Evolutionary conservation across 768 basidiomycete species (phyloP).

Genomic region (Asterophora parasitica): DNA sequence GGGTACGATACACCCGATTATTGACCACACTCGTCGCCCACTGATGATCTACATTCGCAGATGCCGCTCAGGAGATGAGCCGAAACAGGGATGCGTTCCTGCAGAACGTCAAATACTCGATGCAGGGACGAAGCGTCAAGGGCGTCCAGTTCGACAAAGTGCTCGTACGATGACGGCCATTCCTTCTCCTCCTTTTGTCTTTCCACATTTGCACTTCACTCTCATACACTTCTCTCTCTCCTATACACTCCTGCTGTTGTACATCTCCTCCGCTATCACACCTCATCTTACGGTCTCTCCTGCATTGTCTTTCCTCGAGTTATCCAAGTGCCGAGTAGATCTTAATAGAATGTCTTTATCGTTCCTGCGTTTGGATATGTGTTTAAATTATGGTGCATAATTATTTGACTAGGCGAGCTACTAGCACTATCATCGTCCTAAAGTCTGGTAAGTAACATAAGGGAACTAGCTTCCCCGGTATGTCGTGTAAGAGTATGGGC

Average conservation of each 20-base stretch:
- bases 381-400: conserved; percentile 22
- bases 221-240: too few species aligned
- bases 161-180: conserved; percentile 34
- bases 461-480: conserved; percentile 76
- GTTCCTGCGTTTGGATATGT: conserved; percentile 19
- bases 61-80: conserved; percentile 92
- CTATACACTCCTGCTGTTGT: conserved; percentile 25
- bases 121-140: conserved; percentile 78
- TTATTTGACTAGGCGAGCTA: conserved; percentile 14
- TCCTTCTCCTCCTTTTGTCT: conserved; percentile 12
- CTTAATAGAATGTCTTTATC: conserved; percentile 23
- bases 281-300: conserved; percentile 21
- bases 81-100: conserved; percentile 82
- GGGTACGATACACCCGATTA: conserved; percentile 45
- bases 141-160: conserved; percentile 81
- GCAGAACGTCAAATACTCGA: conserved; percentile 79
- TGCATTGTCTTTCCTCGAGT: conserved; percentile 18
- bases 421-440: conserved; percentile 9
- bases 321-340: conserved; percentile 26
- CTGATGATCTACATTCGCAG: conserved; percentile 37
- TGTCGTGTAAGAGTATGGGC: conserved; percentile 88
- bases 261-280: conserved; percentile 25
- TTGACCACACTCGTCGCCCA: conserved; percentile 6
- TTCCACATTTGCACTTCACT: conserved; percentile 16
- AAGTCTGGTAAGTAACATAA: neutral